A percentile compares a stretch with the other conserved stretches of the same genome.
These are phyloP conservation scores for Dovyalis caffra DNA, from an alignment of 345 rosid species.

Conservation along the genomic window DNA sequence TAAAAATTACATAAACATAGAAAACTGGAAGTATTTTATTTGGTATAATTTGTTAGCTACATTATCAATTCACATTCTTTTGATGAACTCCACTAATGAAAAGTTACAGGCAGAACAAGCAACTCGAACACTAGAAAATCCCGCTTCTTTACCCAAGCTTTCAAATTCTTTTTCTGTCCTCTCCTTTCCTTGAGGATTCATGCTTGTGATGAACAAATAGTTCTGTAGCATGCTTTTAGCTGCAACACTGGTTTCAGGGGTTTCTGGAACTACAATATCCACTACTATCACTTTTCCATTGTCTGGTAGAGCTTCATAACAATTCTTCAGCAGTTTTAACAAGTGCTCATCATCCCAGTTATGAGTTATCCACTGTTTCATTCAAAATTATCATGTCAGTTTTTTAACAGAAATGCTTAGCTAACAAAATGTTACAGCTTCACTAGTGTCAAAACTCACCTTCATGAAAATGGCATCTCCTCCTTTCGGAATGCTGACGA, in stretches of 20 bases:
- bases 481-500: slow-evolving; percentile 24
- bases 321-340: slow-evolving; percentile 16
- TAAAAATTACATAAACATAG: too few species aligned
- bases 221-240: slow-evolving; percentile 4
- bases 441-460: slow-evolving; percentile 10
- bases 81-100: too few species aligned
- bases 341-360: slow-evolving; percentile 25
- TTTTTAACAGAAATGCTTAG: too few species aligned
- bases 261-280: slow-evolving; percentile 4
- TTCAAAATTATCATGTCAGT: not conserved
- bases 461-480: slow-evolving; percentile 38
- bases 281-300: slow-evolving; percentile 23
- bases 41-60: too few species aligned
- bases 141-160: too few species aligned
- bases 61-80: too few species aligned
- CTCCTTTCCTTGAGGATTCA: slow-evolving; percentile 40
- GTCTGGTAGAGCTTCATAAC: slow-evolving; percentile 10
- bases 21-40: too few species aligned
- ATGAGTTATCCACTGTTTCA: slow-evolving; percentile 21
- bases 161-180: slow-evolving; percentile 22
- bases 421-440: too few species aligned
- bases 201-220: slow-evolving; percentile 36
- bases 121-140: too few species aligned
- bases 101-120: too few species aligned
- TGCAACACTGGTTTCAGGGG: slow-evolving; percentile 12